Percentiles rank a stretch among this genome's conserved stretches.
Evolutionary conservation across 164 flowering plant species (phyloP).

Genomic region (Annona squamosa): DNA sequence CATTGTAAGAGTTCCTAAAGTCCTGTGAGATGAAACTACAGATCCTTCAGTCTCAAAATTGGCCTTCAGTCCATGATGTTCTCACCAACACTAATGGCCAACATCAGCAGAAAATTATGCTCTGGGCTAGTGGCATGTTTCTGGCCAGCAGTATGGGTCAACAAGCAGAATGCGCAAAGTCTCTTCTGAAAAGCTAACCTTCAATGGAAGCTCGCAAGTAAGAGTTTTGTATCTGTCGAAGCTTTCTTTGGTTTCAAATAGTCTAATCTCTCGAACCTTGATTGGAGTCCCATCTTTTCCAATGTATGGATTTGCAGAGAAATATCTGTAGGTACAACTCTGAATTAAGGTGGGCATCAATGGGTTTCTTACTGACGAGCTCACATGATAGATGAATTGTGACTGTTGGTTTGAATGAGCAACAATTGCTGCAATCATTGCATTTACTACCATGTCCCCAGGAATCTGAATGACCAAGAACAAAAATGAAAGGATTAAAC

Average conservation of each 20-base stretch:
- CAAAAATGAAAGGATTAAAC: no score
- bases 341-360: slow-evolving; percentile 9
- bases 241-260: slow-evolving; percentile 28
- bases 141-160: no score
- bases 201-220: slow-evolving; percentile 35
- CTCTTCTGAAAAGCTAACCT: slow-evolving; percentile 27
- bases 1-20: no score
- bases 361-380: slow-evolving; percentile 54
- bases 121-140: no score
- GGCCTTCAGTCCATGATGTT: no score
- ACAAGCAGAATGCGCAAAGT: not conserved
- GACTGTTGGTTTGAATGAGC: slow-evolving; percentile 32
- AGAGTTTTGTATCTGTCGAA: slow-evolving; percentile 44
- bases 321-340: slow-evolving; percentile 25
- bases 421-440: slow-evolving; percentile 50
- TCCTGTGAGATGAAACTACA: no score
- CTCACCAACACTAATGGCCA: no score
- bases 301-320: slow-evolving; percentile 40
- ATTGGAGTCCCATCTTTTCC: slow-evolving; percentile 42
- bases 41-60: no score
- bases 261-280: slow-evolving; percentile 22
- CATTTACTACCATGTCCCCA: slow-evolving; percentile 84
- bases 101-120: no score
- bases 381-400: slow-evolving; percentile 43
- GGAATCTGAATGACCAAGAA: slow-evolving; percentile 45